Conservation (phyloP, 2,329 filamentous ascomycete genomes). For the Sporothrix humicola region DNA sequence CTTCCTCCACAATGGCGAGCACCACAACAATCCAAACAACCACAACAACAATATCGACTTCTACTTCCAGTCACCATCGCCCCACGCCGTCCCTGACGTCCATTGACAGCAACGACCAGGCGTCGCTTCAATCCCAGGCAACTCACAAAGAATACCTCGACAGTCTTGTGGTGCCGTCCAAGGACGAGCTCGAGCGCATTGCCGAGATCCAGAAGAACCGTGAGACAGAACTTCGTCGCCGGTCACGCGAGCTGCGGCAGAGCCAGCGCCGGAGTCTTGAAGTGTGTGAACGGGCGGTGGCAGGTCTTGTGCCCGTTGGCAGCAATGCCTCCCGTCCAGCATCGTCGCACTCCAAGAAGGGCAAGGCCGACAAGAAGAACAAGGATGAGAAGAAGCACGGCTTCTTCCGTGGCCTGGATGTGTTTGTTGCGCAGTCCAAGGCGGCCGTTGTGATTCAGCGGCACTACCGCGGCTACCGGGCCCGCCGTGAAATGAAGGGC, state of each 20-base stretch:
- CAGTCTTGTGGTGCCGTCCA: slow-evolving; percentile 55
- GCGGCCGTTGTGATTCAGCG: slow-evolving; percentile 68
- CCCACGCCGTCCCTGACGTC: slow-evolving; percentile 13
- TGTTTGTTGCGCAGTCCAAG: slow-evolving; percentile 43
- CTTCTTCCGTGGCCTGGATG: slow-evolving; percentile 36
- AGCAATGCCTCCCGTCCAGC: not conserved
- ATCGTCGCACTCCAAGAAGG: not conserved
- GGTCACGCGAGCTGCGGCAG: slow-evolving; percentile 45
- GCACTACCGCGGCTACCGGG: slow-evolving; percentile 78
- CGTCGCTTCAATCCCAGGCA: slow-evolving; percentile 36
- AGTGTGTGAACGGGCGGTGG: slow-evolving; percentile 30
- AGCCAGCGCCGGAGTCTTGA: slow-evolving; percentile 35
- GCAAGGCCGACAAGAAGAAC: not conserved
- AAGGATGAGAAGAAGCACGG: not conserved
- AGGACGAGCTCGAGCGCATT: slow-evolving; percentile 56
- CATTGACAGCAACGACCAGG: slow-evolving; percentile 19
- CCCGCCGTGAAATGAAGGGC: slow-evolving; percentile 72
- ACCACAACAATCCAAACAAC: not conserved
- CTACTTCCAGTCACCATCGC: not conserved
- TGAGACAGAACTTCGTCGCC: slow-evolving; percentile 53
- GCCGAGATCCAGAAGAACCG: slow-evolving; percentile 55
- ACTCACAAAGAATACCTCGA: slow-evolving; percentile 56
- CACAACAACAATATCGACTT: not conserved
- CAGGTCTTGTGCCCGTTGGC: not conserved
- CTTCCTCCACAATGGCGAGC: not conserved